Percentiles rank a stretch among this genome's conserved stretches.
phyloP scores from a whole-genome alignment of 2,329 filamentous ascomycete species.

The Xylariaceae sp. region DNA sequence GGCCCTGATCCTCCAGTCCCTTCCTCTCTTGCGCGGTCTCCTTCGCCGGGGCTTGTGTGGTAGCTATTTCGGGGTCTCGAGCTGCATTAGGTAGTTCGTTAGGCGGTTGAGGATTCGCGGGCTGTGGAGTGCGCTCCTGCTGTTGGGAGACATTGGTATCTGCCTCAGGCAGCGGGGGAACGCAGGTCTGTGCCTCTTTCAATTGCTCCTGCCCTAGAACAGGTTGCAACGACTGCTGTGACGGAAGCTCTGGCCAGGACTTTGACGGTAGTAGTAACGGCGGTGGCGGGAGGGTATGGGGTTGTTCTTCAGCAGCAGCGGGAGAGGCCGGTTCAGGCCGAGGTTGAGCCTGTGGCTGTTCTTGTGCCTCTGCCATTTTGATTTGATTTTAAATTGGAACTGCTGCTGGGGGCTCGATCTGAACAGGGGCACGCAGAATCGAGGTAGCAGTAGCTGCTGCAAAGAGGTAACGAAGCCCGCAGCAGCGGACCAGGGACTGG shows the following conservation, averaged over 20 bases:
- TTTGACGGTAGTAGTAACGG: conserved; percentile 5
- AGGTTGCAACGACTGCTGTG: conserved; percentile 29
- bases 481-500: conserved; percentile 32
- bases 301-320: conserved; percentile 32
- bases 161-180: conserved; percentile 25
- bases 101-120: conserved; percentile 23
- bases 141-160: conserved; percentile 27
- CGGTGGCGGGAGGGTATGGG: conserved; percentile 30
- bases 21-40: conserved; percentile 27
- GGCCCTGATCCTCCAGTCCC: conserved; percentile 24
- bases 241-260: conserved; percentile 18
- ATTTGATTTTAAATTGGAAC: conserved; percentile 38
- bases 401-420: conserved; percentile 34
- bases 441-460: conserved; percentile 25
- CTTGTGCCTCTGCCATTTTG: conserved; percentile 36
- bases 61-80: conserved; percentile 24
- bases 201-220: conserved; percentile 25
- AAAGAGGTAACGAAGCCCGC: conserved; percentile 34
- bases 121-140: conserved; percentile 25
- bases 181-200: conserved; percentile 28
- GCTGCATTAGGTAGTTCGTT: conserved; percentile 27
- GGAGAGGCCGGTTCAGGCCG: conserved; percentile 32
- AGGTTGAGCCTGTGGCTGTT: conserved; percentile 36
- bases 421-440: conserved; percentile 33
- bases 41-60: conserved; percentile 27